Percentiles rank a stretch among this genome's conserved stretches.
phyloP scores from a whole-genome alignment of 179 eudicot species.

The Patellifolia procumbens region DNA sequence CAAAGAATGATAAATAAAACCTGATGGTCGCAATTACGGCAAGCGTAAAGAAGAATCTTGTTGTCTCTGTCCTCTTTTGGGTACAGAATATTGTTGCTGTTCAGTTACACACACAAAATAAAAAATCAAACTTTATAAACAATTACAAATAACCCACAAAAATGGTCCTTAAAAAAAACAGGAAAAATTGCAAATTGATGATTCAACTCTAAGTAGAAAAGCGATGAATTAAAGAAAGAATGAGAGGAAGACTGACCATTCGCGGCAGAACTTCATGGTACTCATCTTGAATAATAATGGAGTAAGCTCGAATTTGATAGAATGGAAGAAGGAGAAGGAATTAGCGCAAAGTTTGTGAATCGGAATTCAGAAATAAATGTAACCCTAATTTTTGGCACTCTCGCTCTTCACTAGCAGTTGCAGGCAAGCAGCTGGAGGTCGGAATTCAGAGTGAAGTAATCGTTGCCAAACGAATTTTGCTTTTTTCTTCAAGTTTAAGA shows the following conservation, averaged over 20 bases:
- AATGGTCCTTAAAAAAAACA: neutral
- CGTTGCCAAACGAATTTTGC: too few relatives aligned
- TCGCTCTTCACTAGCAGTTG: neutral
- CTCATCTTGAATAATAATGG: conserved; percentile 65
- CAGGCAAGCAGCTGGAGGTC: too few relatives aligned
- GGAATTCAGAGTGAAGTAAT: too few relatives aligned
- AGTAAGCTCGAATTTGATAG: neutral
- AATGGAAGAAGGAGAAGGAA: neutral
- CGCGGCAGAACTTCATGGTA: conserved; percentile 98
- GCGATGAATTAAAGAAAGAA: neutral
- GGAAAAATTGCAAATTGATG: neutral
- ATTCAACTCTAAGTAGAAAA: neutral
- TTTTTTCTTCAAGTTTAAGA: too few relatives aligned
- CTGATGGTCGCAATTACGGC: conserved; percentile 95
- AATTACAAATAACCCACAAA: neutral
- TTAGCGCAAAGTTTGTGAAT: neutral
- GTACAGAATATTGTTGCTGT: conserved; percentile 91
- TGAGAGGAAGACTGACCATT: too few relatives aligned
- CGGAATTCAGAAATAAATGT: too few relatives aligned
- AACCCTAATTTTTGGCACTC: conserved; percentile 6
- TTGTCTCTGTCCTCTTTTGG: conserved; percentile 89
- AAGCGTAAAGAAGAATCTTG: conserved; percentile 86
- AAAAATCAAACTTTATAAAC: neutral
- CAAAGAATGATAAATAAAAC: conserved; percentile 32
- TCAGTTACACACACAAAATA: neutral